Evolutionary conservation across 2,329 filamentous ascomycete species (phyloP).

Genomic region (Blastomyces emzantsi): DNA sequence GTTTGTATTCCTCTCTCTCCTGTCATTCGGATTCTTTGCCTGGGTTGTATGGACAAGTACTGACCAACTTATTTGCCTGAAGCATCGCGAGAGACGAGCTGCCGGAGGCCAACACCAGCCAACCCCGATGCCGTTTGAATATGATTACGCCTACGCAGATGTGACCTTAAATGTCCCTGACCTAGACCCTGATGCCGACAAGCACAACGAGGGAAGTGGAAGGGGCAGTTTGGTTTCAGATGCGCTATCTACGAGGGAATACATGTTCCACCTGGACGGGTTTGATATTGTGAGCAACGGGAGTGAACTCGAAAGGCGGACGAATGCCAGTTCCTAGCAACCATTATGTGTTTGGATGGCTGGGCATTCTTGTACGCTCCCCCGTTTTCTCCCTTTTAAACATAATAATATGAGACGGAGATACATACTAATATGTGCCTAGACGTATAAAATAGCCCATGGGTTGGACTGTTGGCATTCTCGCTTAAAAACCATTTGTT

Average conservation of each 20-base stretch:
- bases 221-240: background rate
- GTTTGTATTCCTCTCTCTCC: background rate
- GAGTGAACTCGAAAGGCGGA: background rate
- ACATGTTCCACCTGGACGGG: background rate
- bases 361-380: background rate
- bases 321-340: background rate
- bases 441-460: background rate
- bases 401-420: background rate
- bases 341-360: background rate
- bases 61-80: background rate
- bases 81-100: background rate
- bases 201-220: background rate
- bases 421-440: background rate
- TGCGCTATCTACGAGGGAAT: background rate
- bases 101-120: background rate
- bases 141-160: background rate
- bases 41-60: background rate
- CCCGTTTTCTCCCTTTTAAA: background rate
- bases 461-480: background rate
- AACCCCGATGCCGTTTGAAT: background rate
- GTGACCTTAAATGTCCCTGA: no score
- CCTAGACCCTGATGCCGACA: background rate
- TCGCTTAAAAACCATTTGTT: background rate
- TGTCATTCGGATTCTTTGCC: background rate
- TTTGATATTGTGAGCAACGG: background rate